Conservation (phyloP, 2,329 filamentous ascomycete species). For the Endocalyx cinctus region DNA sequence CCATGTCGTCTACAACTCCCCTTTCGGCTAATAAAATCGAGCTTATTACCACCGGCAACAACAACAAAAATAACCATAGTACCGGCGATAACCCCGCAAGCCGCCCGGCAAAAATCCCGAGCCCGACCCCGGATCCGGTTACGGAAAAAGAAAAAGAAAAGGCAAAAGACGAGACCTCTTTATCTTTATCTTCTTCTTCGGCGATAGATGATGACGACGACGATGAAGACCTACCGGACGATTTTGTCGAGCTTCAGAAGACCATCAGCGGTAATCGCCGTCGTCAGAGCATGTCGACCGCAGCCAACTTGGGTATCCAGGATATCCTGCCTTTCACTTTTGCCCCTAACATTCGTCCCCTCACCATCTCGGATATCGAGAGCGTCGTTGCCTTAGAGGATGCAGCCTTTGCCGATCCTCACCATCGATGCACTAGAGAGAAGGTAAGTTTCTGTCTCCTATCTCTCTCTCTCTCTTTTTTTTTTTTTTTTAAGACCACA, state of each 20-base stretch:
- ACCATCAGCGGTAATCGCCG: conserved; percentile 36
- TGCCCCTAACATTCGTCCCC: conserved; percentile 68
- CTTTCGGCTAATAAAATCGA: too few relatives aligned
- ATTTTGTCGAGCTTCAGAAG: conserved; percentile 32
- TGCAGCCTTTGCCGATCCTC: conserved; percentile 45
- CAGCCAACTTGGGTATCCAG: conserved; percentile 31
- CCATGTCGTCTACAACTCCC: too few relatives aligned
- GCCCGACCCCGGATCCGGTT: too few relatives aligned
- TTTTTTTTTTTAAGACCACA: neutral
- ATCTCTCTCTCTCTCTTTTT: neutral
- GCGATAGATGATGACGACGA: conserved; percentile 33
- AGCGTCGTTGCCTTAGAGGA: conserved; percentile 53
- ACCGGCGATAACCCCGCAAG: conserved; percentile 1
- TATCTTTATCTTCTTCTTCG: conserved; percentile 2
- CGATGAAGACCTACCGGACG: conserved; percentile 34
- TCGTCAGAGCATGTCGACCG: conserved; percentile 19
- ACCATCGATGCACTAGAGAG: conserved; percentile 46
- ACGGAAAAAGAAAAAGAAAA: too few relatives aligned
- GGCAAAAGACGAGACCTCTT: too few relatives aligned
- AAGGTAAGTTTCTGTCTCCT: conserved; percentile 38
- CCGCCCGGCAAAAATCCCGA: too few relatives aligned
- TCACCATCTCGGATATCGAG: conserved; percentile 63
- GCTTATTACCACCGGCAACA: conserved; percentile 1
- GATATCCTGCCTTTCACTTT: conserved; percentile 54
- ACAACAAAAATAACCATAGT: neutral